Evolutionary conservation across 495 filamentous ascomycete genomes (phyloP), one percentile per base, ranked within the genome.

Genomic region (Neurospora cerealis): DNA sequence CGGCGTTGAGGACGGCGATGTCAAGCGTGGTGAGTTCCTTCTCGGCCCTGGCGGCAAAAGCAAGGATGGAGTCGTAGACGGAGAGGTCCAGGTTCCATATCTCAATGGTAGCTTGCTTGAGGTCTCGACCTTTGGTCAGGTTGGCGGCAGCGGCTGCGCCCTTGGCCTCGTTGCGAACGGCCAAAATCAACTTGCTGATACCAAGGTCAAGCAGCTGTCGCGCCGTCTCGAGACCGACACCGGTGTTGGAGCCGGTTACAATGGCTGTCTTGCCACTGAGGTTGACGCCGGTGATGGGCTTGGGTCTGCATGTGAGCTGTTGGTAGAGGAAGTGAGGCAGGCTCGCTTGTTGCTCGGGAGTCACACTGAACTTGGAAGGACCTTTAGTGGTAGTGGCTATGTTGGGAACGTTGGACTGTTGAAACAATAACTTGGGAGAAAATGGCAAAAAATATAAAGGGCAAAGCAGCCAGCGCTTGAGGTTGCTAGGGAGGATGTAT

Each of bases 1-100:
- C 87, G 1, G 86, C 86, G 69, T 88, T 90, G 40, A 87, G 78
- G 2, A 89, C 77, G 6, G 81, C 79, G 8, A 86, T 82, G 73
- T 89, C 84, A 3, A 89, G 72, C 0, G 81, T 78, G 0, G 77
- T 70, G 0, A 87, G 77, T 3, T 77, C 73, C n/a, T 74, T 76
- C 10, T 15, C 10, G 9, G 78, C 78, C 13, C 80, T 83, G 6
- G 82, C 75, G 0, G 78, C 79, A 73, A 90, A 88, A 0, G 79
- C 77, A 4, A 72, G 69, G 4, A 85, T 76, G 2, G 81, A 84
- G 1, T 79, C 78, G 70, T 87, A 88, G 4, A 79, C 79, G 1
- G 76, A 76, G 42, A 90, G 81, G 72, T 91, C 88, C 0, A 92
- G 79, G 24, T 83, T 74, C 85, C 86, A 88, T 5, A 90, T 85